Base-by-base conservation (phyloP, 2,329 filamentous ascomycete species). In the Pyricularia pennisetigena region DNA sequence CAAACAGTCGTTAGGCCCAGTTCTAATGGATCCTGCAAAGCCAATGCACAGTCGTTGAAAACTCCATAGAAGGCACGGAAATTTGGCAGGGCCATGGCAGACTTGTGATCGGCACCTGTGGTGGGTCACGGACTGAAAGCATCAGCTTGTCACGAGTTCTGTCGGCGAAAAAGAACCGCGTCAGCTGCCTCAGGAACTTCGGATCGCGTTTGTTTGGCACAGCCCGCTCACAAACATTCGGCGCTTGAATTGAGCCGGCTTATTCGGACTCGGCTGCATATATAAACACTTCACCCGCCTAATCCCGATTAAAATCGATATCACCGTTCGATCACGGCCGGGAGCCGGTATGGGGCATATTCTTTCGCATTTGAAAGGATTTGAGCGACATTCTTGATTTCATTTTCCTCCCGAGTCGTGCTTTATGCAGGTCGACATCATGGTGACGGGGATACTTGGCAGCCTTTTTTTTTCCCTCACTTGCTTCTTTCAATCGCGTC, bases 241-340 rank as follows among this genome's bases (percentile, higher is more conserved):
- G 64, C 23, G 14, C 35, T 20, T 20, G 30, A 65, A 65, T 65
- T 41, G 30, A 23, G 5, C 64, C 64, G 64, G 64, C 64, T 65
- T 65, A 65, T 65, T 35, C 64, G 64, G 29, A 41, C 64, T 65
- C 64, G 64, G 64, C 35, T 32, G 49, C 64, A 32, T 4, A 49
- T 29, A 24, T 35, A 26, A 1, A 32, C 1, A 24, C 2, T 8
- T 35, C 29, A 49, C 32, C 29, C 20, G 23, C 32, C 23, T 26
- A 26, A 61, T 61, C 24, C 57, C 57, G 57, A 61, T n/a, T 26
- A 12, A 26, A n/a, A 49, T 49, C 41, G 41, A 49, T 49, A 49
- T 49, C 16, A 20, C 41, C 41, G 41, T 49, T 49, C n/a, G 41
- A 49, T 49, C 41, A 20, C 41, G 41, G 41, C 41, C 41, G 41